Evolutionary conservation across 2,329 filamentous ascomycete genomes (phyloP).

Genomic region (Botrytis galanthina): DNA sequence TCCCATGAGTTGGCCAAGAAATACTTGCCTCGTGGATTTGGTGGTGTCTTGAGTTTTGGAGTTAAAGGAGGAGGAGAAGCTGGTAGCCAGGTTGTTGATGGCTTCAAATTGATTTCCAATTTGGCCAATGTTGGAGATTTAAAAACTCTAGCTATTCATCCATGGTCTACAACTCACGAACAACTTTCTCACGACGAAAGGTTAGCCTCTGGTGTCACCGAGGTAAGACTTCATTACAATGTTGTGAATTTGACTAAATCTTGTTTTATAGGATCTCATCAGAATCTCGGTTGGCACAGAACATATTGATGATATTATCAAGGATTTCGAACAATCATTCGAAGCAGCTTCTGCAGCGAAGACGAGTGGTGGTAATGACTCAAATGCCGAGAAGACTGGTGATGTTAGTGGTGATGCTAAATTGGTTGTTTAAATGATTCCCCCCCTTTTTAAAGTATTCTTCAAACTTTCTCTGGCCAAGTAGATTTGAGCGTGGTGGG

Average conservation of each 20-base stretch:
- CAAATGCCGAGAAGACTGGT: conserved; percentile 29
- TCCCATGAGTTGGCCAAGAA: conserved; percentile 79
- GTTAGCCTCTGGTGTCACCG: conserved; percentile 75
- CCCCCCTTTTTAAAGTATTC: neutral
- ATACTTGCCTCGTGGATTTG: conserved; percentile 81
- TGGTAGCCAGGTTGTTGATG: conserved; percentile 85
- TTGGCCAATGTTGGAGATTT: conserved; percentile 94
- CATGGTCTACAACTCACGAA: conserved; percentile 93
- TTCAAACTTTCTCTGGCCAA: neutral
- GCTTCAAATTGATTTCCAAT: conserved; percentile 93
- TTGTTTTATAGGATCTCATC: conserved; percentile 67
- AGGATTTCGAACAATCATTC: conserved; percentile 92
- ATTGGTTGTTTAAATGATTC: conserved; percentile 31
- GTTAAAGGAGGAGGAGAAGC: conserved; percentile 84
- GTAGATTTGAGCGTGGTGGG: neutral
- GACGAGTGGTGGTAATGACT: conserved; percentile 32
- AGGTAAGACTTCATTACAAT: conserved; percentile 45
- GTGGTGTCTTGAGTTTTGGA: conserved; percentile 89
- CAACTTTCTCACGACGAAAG: conserved; percentile 84
- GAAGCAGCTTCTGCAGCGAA: conserved; percentile 52
- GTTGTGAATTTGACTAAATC: conserved; percentile 14
- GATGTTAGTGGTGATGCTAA: conserved; percentile 29
- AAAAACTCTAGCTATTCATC: conserved; percentile 93
- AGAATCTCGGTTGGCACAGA: conserved; percentile 94
- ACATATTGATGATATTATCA: conserved; percentile 96